Evolutionary conservation across 2,329 filamentous ascomycete species (phyloP), one percentile per base, ranked within the genome.

Genomic region (Intubia oerlemansii): DNA sequence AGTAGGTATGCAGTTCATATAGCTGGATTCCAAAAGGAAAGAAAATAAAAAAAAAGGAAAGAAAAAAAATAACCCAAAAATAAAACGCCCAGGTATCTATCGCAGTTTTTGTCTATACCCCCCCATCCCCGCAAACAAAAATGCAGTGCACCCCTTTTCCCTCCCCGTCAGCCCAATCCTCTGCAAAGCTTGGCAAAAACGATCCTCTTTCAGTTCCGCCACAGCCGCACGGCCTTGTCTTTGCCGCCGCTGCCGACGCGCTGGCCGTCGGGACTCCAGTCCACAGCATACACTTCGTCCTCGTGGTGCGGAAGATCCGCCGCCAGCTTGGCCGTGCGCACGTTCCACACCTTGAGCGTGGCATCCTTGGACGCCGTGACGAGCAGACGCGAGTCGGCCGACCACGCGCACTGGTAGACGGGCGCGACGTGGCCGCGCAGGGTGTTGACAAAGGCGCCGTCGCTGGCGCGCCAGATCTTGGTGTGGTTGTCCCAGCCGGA

Each of bases 281-380:
- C 85, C 10, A 93, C 72, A 0, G 84, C 81, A 49, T 84, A 93
- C 1, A 93, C 84, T 48, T 93, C 80, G 42, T 92, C 85, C 46
- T 79, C 67, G 48, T 95, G 85, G 0, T 85, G 82, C 0, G 84
- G 81, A 25, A 95, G 56, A 53, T 93, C 84, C 27, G 56, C 54
- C 4, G 70, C 66, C 33, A 98, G 53, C 51, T 90, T 92, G 28
- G 74, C 77, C 2, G 76, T 80, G 36, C 74, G 62, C 46, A 92
- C 77, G 42, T 90, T 82, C 84, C 85, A 98, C 5, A 90, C 78
- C 47, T 92, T 95, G 27, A 95, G 54, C 0, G 88, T 95, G 2
- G 80, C 88, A 46, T 95, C 88, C 48, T 91, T 91, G 36, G 75
- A 84, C 3, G 66, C 77, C 18, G 80, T 90, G 10, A 91, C 84